A percentile compares a stretch with the other conserved stretches of the same genome.
These are phyloP conservation scores for Myrica gale DNA, from an alignment of 306 rosid genomes.

Conservation along the genomic window DNA sequence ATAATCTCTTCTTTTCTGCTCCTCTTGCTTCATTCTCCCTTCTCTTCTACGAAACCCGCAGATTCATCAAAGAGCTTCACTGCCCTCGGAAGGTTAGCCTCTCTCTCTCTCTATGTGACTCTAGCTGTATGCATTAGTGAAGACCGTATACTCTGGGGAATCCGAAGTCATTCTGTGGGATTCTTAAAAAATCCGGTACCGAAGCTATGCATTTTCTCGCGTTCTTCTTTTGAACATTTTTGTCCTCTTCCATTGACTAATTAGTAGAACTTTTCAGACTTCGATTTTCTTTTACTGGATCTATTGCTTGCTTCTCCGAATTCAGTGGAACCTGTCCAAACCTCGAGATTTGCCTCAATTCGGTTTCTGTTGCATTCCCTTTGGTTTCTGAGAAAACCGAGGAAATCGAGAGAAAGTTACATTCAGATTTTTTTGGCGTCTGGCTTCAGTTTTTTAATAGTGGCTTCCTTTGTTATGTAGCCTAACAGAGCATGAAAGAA, in stretches of 20 bases:
- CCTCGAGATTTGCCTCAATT: constrained; percentile 22
- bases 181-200: neutral
- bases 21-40: constrained; percentile 38
- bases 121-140: constrained; percentile 15
- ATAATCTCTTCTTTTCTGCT: constrained; percentile 22
- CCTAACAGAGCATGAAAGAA: constrained; percentile 8
- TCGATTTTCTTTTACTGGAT: constrained; percentile 37
- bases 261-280: constrained; percentile 25
- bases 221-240: neutral
- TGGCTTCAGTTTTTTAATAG: neutral
- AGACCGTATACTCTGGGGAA: constrained; percentile 29
- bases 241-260: constrained; percentile 43
- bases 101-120: constrained; percentile 17
- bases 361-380: constrained; percentile 2
- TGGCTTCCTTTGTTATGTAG: neutral
- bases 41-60: constrained; percentile 49
- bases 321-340: constrained; percentile 21
- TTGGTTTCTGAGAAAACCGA: constrained; percentile 5
- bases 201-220: constrained; percentile 12
- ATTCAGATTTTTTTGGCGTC: neutral
- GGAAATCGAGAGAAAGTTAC: neutral
- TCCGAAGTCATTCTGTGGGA: constrained; percentile 11
- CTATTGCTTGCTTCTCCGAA: constrained; percentile 31
- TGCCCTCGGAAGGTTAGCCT: constrained; percentile 51
- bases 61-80: constrained; percentile 41